Evolutionary conservation across 2,329 filamentous ascomycete species (phyloP).

Genomic region (Parafenestella ontariensis): DNA sequence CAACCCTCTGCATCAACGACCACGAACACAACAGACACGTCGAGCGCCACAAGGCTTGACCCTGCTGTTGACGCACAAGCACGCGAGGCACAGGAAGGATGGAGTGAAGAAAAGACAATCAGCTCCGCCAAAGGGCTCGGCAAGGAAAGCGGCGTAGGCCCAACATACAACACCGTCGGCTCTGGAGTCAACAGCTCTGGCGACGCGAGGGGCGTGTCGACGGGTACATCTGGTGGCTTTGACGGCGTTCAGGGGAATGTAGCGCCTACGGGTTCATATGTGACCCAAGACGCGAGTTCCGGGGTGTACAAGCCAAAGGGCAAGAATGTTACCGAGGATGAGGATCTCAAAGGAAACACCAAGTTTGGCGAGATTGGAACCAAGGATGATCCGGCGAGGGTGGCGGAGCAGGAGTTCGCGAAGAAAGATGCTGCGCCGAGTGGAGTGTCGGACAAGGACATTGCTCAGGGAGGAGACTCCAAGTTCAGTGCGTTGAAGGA

Average conservation of each 20-base stretch:
- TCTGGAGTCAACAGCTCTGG: conserved; percentile 40
- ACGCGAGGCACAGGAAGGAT: conserved; percentile 52
- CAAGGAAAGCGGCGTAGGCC: conserved; percentile 45
- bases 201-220: conserved; percentile 7
- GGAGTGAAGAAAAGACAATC: conserved; percentile 49
- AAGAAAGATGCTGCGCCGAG: conserved; percentile 41
- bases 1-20: conserved; percentile 63
- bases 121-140: conserved; percentile 50
- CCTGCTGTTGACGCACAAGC: conserved; percentile 56
- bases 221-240: conserved; percentile 43
- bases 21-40: conserved; percentile 64
- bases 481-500: conserved; percentile 32
- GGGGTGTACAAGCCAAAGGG: conserved; percentile 58
- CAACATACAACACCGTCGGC: conserved; percentile 41
- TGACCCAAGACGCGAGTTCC: conserved; percentile 39
- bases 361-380: conserved; percentile 58
- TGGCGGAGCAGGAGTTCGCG: conserved; percentile 52
- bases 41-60: conserved; percentile 58
- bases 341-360: conserved; percentile 25
- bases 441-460: conserved; percentile 27
- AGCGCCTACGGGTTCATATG: conserved; percentile 50
- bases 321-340: conserved; percentile 58
- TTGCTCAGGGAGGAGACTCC: conserved; percentile 22
- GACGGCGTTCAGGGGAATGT: conserved; percentile 31
- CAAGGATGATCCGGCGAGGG: conserved; percentile 62